phyloP scores from a whole-genome alignment of 2,329 filamentous ascomycete species.

The Malbranchea zuffiana region DNA sequence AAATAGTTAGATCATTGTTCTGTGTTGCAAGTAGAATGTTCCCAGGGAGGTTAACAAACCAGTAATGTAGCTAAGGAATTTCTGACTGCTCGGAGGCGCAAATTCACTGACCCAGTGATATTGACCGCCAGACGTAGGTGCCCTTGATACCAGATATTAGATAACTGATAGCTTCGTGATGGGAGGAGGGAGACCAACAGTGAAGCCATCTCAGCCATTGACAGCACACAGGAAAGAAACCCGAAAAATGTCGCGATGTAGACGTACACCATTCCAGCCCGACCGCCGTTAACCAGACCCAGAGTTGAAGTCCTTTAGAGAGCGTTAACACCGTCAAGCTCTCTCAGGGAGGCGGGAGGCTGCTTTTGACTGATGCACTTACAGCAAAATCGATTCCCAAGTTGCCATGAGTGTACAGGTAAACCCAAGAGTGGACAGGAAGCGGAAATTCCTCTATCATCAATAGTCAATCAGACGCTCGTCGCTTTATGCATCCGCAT shows the following conservation, averaged over 20 bases:
- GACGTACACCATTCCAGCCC: constrained; percentile 23
- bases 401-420: constrained; percentile 32
- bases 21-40: neutral
- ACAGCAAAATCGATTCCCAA: constrained; percentile 33
- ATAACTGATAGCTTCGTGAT: neutral
- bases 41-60: constrained; percentile 18
- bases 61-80: constrained; percentile 38
- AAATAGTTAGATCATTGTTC: constrained; percentile 1
- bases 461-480: constrained; percentile 4
- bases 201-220: constrained; percentile 33
- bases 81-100: constrained; percentile 28
- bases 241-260: constrained; percentile 24
- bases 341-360: neutral
- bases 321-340: neutral
- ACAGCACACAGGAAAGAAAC: constrained; percentile 22
- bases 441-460: constrained; percentile 30
- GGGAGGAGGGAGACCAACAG: constrained; percentile 18
- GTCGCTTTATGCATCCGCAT: neutral
- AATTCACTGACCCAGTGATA: constrained; percentile 35
- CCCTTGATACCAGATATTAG: constrained; percentile 1
- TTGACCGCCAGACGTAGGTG: constrained; percentile 32
- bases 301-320: constrained; percentile 13
- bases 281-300: constrained; percentile 25
- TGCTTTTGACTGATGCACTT: constrained; percentile 2
- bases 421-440: constrained; percentile 33